Evolutionary conservation across 768 basidiomycete genomes (phyloP).

Genomic region (Tylopilus cervinicoccineus): DNA sequence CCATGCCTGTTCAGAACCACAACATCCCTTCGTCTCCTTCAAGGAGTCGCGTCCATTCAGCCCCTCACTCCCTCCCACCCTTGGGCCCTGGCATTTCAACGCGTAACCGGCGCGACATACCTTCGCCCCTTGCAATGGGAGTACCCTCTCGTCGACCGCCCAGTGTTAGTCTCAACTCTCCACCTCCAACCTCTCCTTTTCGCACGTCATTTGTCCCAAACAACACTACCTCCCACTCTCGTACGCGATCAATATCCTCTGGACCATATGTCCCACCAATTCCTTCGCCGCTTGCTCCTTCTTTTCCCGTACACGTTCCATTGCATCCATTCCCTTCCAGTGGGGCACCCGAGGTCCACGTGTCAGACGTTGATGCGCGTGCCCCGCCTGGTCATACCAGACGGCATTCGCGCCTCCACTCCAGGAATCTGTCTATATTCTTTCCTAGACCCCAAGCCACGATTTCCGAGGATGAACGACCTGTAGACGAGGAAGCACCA

Average conservation of each 20-base stretch:
- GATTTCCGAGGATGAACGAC: constrained; percentile 65
- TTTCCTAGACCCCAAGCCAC: constrained; percentile 70
- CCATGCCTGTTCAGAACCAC: constrained; percentile 4
- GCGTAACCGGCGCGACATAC: constrained; percentile 14
- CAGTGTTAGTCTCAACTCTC: constrained; percentile 20
- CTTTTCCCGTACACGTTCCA: constrained; percentile 26
- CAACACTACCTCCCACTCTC: constrained; percentile 17
- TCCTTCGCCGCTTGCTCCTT: constrained; percentile 27
- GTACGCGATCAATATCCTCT: constrained; percentile 34
- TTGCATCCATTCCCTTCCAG: constrained; percentile 23
- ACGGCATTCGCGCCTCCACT: constrained; percentile 73
- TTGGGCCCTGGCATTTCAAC: constrained; percentile 22
- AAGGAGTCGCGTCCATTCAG: constrained; percentile 27
- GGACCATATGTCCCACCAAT: constrained; percentile 24
- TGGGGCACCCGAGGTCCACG: constrained; percentile 18
- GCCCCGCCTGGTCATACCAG: constrained; percentile 29
- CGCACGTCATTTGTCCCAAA: constrained; percentile 21
- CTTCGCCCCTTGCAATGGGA: constrained; percentile 24
- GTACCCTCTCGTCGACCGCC: constrained; percentile 26
- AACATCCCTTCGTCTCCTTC: constrained; percentile 17
- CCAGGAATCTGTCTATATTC: constrained; percentile 87
- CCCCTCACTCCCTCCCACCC: constrained; percentile 16
- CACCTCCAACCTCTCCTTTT: constrained; percentile 33
- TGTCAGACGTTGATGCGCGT: constrained; percentile 10
- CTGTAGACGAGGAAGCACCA: constrained; percentile 44